A percentile compares a stretch with the other conserved stretches of the same genome.
Conservation (phyloP, 2,329 filamentous ascomycete species). For the Gnomoniopsis sp. region DNA sequence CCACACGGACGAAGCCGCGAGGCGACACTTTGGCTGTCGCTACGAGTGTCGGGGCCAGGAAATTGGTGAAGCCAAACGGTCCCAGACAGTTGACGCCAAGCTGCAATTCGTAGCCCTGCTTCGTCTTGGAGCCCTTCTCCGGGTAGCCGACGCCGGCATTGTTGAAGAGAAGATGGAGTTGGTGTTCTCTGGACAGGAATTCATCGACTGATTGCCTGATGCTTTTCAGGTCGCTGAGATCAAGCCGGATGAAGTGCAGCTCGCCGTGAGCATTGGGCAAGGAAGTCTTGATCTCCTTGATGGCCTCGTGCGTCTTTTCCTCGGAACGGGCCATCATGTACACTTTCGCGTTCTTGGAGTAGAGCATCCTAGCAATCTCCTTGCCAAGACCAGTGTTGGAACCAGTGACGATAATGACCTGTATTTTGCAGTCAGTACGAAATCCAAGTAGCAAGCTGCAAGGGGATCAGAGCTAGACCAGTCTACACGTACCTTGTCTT, state of each 20-base stretch:
- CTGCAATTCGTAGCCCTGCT: conserved; percentile 15
- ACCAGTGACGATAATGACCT: conserved; percentile 13
- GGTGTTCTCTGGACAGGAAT: conserved; percentile 20
- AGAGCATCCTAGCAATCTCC: conserved; percentile 9
- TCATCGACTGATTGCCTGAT: conserved; percentile 21
- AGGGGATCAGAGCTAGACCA: too few relatives aligned
- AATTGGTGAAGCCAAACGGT: conserved; percentile 2
- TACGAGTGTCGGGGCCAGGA: conserved; percentile 9
- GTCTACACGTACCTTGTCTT: background rate
- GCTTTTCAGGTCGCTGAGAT: conserved; percentile 25
- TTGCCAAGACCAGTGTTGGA: conserved; percentile 12
- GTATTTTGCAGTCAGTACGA: background rate
- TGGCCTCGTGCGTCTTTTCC: conserved; percentile 36
- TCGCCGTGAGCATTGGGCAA: conserved; percentile 19
- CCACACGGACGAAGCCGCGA: background rate
- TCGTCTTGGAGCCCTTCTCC: conserved; percentile 25
- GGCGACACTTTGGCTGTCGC: background rate
- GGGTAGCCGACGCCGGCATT: conserved; percentile 36
- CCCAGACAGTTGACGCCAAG: conserved; percentile 13
- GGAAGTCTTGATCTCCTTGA: conserved; percentile 33
- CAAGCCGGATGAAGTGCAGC: conserved; percentile 32
- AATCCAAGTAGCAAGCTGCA: background rate
- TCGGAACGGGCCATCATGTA: conserved; percentile 46
- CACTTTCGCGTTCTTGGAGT: conserved; percentile 24
- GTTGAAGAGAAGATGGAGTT: conserved; percentile 36